phyloP scores from a whole-genome alignment of 2,329 filamentous ascomycete genomes.

The Diaporthe aspalathi region DNA sequence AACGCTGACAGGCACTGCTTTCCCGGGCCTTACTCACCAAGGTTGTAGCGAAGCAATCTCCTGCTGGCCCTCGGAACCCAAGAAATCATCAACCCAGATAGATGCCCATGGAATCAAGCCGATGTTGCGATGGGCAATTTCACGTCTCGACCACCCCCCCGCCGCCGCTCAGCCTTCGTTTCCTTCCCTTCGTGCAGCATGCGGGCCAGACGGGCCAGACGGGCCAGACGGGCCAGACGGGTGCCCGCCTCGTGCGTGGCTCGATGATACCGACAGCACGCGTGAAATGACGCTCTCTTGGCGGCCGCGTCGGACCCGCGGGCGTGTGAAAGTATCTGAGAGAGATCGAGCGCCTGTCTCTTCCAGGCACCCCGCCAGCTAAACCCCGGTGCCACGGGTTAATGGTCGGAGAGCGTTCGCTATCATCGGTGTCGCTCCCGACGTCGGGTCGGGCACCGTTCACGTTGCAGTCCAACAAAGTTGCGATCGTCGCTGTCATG shows the following conservation, averaged over 20 bases:
- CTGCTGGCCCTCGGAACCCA: constrained; percentile 16
- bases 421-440: constrained; percentile 5
- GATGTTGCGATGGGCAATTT: constrained; percentile 29
- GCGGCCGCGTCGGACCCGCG: constrained; percentile 4
- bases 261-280: constrained; percentile 10
- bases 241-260: background rate
- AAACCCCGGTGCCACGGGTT: background rate
- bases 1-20: constrained; percentile 9
- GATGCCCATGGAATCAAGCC: background rate
- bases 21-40: constrained; percentile 1
- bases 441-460: constrained; percentile 26
- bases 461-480: constrained; percentile 19
- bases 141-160: constrained; percentile 11
- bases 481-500: constrained; percentile 26
- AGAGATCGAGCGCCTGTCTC: background rate
- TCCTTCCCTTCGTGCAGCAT: constrained; percentile 21
- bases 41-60: constrained; percentile 2
- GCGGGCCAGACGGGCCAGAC: no score
- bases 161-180: background rate
- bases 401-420: constrained; percentile 6
- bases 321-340: background rate
- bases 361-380: background rate
- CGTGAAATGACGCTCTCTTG: constrained; percentile 28
- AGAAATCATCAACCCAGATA: constrained; percentile 1
- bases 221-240: no score